These are phyloP conservation scores for Metschnikowia drakensbergensis DNA, from an alignment of 805 yeast genomes.

Conservation along the genomic window DNA sequence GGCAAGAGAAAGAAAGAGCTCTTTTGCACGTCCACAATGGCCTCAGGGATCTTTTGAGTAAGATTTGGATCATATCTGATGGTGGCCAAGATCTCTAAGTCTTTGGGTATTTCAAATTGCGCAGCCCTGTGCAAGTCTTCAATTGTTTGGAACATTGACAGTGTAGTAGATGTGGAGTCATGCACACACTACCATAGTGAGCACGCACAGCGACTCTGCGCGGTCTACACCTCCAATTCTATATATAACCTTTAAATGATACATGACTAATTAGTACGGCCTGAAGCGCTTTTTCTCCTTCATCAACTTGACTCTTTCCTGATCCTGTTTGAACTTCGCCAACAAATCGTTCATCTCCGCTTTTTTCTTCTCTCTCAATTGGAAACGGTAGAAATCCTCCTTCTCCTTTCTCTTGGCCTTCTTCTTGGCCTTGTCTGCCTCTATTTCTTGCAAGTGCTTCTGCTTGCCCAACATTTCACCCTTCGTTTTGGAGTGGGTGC, in stretches of 20 bases:
- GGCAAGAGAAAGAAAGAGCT: conserved; percentile 56
- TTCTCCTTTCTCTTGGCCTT: conserved; percentile 72
- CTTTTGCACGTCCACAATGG: conserved; percentile 22
- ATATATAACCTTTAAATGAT: neutral
- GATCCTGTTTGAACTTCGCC: conserved; percentile 83
- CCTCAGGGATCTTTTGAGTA: conserved; percentile 23
- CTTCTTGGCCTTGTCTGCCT: conserved; percentile 35
- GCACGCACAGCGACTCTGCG: neutral
- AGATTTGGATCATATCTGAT: conserved; percentile 71
- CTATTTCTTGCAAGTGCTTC: conserved; percentile 36
- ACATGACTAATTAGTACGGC: conserved; percentile 54
- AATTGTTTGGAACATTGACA: conserved; percentile 2
- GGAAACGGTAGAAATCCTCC: conserved; percentile 92
- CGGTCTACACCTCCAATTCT: neutral
- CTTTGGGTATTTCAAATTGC: conserved; percentile 7
- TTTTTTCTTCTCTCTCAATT: conserved; percentile 89
- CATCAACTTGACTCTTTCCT: conserved; percentile 74
- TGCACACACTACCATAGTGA: neutral
- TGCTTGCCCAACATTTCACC: conserved; percentile 63
- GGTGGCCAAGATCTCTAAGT: conserved; percentile 59
- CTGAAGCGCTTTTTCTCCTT: conserved; percentile 78
- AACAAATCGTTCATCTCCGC: conserved; percentile 85
- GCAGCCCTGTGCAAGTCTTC: conserved; percentile 3
- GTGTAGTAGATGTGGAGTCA: neutral
- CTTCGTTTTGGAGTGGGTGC: conserved; percentile 78